Conservation (phyloP, 768 basidiomycete species). For the Collybiopsis confluens region DNA sequence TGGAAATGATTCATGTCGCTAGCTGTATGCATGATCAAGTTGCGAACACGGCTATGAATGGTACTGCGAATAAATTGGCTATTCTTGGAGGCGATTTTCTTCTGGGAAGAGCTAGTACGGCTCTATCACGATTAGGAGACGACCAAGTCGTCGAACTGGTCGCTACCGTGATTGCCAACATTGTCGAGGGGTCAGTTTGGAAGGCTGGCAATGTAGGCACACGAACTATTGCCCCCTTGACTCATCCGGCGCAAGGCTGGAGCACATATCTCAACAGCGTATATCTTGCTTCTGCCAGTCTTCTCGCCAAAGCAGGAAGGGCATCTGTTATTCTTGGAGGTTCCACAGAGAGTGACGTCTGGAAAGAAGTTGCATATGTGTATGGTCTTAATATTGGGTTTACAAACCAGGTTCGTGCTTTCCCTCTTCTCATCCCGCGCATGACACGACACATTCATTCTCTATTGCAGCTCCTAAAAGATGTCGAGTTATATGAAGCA, state of each 20-base stretch:
- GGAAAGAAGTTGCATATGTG: conserved; percentile 76
- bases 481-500: conserved; percentile 71
- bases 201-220: conserved; percentile 46
- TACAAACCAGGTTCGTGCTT: conserved; percentile 39
- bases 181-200: conserved; percentile 96
- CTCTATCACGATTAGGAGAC: conserved; percentile 81
- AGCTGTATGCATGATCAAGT: conserved; percentile 92
- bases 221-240: conserved; percentile 27
- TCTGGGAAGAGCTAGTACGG: conserved; percentile 84
- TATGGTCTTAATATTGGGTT: conserved; percentile 74
- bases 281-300: conserved; percentile 70
- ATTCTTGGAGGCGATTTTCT: conserved; percentile 96
- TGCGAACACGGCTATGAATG: conserved; percentile 66
- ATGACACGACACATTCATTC: neutral
- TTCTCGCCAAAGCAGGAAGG: conserved; percentile 70
- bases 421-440: neutral
- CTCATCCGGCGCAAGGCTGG: conserved; percentile 50
- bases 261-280: conserved; percentile 74
- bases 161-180: conserved; percentile 86
- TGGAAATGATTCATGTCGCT: conserved; percentile 98
- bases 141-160: conserved; percentile 91
- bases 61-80: conserved; percentile 83
- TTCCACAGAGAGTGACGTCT: conserved; percentile 53
- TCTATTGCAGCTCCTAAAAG: conserved; percentile 80
- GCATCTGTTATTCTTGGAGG: conserved; percentile 71